These are phyloP conservation scores for Cyclostephanos tholiformis DNA, from an alignment of 108 stramenopile species.

Conservation along the genomic window DNA sequence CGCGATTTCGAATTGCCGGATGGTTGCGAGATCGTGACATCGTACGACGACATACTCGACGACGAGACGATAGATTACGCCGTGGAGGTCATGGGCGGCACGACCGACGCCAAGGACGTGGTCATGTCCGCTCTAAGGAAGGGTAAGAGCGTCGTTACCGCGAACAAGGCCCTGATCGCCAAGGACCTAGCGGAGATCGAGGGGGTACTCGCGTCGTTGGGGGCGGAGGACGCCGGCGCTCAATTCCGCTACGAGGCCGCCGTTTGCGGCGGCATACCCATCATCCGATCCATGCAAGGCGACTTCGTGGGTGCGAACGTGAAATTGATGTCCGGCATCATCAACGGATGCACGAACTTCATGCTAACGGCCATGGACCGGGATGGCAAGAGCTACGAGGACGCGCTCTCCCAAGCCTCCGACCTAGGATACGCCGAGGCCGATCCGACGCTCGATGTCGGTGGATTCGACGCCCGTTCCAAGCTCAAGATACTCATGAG, in stretches of 20 bases:
- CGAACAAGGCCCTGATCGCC: conserved; percentile 98
- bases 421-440: conserved; percentile 93
- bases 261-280: conserved; percentile 97
- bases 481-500: conserved; percentile 90
- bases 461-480: conserved; percentile 88
- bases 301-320: conserved; percentile 94
- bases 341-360: conserved; percentile 99
- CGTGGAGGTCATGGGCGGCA: conserved; percentile 96
- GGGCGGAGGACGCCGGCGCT: conserved; percentile 29
- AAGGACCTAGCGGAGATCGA: conserved; percentile 88
- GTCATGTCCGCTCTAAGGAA: conserved; percentile 70
- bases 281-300: conserved; percentile 93
- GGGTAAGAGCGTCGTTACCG: conserved; percentile 94
- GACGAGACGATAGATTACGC: conserved; percentile 89
- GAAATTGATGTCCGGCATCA: conserved; percentile 83
- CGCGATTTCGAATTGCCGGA: conserved; percentile 85
- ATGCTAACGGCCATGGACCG: conserved; percentile 97
- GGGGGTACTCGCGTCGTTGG: conserved; percentile 58
- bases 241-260: conserved; percentile 95
- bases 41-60: conserved; percentile 82
- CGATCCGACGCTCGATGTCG: conserved; percentile 93
- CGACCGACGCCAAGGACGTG: conserved; percentile 89
- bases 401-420: conserved; percentile 86
- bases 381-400: conserved; percentile 88
- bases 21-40: conserved; percentile 71